Evolutionary conservation across 768 basidiomycete genomes (phyloP).

Genomic region (Mrakia blollopis): DNA sequence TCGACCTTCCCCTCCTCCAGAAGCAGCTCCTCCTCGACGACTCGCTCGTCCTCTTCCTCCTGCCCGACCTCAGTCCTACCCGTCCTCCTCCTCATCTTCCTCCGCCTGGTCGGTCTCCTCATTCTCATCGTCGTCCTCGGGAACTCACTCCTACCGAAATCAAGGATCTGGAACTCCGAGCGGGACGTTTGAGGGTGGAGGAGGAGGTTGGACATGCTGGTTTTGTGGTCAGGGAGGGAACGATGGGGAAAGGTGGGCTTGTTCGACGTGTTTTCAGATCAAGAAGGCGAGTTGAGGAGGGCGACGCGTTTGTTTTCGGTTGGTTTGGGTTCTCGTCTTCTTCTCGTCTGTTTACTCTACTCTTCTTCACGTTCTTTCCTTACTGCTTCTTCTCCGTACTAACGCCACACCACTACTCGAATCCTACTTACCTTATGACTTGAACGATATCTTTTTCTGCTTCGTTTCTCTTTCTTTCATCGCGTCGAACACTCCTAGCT

Average conservation of each 20-base stretch:
- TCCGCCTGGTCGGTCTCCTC: not conserved
- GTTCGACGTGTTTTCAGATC: constrained; percentile 4
- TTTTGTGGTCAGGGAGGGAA: not conserved
- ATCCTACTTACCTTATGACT: not conserved
- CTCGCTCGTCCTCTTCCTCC: not conserved
- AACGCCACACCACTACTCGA: too few species aligned
- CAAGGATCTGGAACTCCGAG: too few species aligned
- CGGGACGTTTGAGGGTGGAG: not conserved
- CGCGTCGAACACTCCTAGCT: too few species aligned
- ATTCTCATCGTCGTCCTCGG: too few species aligned
- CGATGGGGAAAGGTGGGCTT: not conserved
- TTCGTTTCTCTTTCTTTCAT: constrained; percentile 49
- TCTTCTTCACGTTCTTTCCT: not conserved
- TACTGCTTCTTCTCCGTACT: not conserved
- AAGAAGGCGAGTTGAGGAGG: not conserved
- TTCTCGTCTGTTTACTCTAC: not conserved
- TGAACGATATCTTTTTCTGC: not conserved
- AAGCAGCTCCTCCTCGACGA: not conserved
- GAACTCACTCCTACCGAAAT: too few species aligned
- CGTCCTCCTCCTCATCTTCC: not conserved
- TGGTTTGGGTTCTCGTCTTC: not conserved
- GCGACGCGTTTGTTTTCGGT: not conserved
- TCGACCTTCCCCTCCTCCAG: not conserved
- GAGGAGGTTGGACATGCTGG: not conserved
- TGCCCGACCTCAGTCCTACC: not conserved